Evolutionary conservation across 228 moss, liverwort and hornwort species (phyloP).

Genomic region (Sphagnum fallax): DNA sequence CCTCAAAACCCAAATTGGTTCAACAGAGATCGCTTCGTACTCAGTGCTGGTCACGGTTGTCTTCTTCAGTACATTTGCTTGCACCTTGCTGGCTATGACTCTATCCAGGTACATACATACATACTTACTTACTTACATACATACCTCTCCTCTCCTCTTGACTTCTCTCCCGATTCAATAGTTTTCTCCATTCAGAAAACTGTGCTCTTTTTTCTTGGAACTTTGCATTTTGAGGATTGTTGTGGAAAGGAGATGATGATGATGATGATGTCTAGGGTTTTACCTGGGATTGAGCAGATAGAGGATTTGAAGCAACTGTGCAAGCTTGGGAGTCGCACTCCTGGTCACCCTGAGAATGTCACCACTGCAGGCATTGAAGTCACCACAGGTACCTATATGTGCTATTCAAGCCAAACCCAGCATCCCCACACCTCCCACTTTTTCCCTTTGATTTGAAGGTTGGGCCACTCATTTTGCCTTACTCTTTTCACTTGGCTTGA

Average conservation of each 20-base stretch:
- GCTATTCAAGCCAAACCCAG: too few relatives aligned
- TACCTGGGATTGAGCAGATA: constrained; percentile 23
- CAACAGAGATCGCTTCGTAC: constrained; percentile 78
- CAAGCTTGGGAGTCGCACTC: constrained; percentile 61
- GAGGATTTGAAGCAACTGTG: constrained; percentile 70
- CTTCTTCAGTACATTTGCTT: constrained; percentile 73
- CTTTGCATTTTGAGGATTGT: not conserved
- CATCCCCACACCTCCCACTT: too few relatives aligned
- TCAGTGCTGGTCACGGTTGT: constrained; percentile 81
- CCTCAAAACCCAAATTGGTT: constrained; percentile 66
- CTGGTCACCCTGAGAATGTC: constrained; percentile 79
- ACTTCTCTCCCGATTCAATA: not conserved
- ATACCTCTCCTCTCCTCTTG: not conserved
- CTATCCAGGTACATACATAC: constrained; percentile 26
- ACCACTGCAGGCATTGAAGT: constrained; percentile 71
- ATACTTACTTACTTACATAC: too few relatives aligned
- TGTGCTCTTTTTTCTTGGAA: not conserved
- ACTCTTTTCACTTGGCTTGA: not conserved
- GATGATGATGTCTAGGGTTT: too few relatives aligned
- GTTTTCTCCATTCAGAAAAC: not conserved
- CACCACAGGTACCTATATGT: constrained; percentile 42
- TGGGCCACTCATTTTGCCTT: too few relatives aligned
- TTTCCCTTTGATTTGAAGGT: too few relatives aligned
- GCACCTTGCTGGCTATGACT: constrained; percentile 74
- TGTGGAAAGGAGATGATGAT: too few relatives aligned